These are phyloP conservation scores for Colletotrichum gigasporum DNA, from an alignment of 2,329 filamentous ascomycete genomes.

Conservation along the genomic window DNA sequence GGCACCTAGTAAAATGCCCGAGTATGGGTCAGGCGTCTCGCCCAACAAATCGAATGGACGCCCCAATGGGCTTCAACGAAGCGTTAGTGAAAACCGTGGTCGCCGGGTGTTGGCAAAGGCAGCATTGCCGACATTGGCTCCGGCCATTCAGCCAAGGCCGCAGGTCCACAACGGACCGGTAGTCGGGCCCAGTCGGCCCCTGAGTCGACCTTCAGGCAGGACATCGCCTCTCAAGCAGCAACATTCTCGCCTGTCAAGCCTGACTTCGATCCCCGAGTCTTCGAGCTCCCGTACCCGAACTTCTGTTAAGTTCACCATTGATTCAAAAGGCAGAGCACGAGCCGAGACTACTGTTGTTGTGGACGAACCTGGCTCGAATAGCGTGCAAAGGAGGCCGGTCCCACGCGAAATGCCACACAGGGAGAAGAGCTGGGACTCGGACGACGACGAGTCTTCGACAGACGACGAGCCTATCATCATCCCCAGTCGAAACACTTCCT, in stretches of 20 bases:
- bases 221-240: slow-evolving; percentile 61
- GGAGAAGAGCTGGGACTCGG: slow-evolving; percentile 53
- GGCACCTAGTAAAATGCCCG: slow-evolving; percentile 50
- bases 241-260: slow-evolving; percentile 59
- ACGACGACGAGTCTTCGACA: slow-evolving; percentile 64
- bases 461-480: slow-evolving; percentile 74
- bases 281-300: slow-evolving; percentile 57
- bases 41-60: slow-evolving; percentile 58
- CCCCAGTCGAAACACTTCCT: slow-evolving; percentile 68
- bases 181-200: slow-evolving; percentile 45
- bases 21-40: slow-evolving; percentile 55
- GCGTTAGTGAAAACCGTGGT: slow-evolving; percentile 62
- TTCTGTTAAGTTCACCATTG: slow-evolving; percentile 71
- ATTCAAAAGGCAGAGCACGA: slow-evolving; percentile 67
- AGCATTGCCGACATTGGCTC: slow-evolving; percentile 57
- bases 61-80: slow-evolving; percentile 61
- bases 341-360: slow-evolving; percentile 61
- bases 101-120: slow-evolving; percentile 52
- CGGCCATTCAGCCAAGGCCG: slow-evolving; percentile 50
- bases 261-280: slow-evolving; percentile 68
- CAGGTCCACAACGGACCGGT: slow-evolving; percentile 42
- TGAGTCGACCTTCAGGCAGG: slow-evolving; percentile 54
- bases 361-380: slow-evolving; percentile 39
- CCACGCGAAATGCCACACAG: slow-evolving; percentile 39
- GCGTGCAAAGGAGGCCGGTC: slow-evolving; percentile 15